These are phyloP conservation scores for Pestalotiopsis sp. DNA, from an alignment of 2,329 filamentous ascomycete species.

Conservation along the genomic window DNA sequence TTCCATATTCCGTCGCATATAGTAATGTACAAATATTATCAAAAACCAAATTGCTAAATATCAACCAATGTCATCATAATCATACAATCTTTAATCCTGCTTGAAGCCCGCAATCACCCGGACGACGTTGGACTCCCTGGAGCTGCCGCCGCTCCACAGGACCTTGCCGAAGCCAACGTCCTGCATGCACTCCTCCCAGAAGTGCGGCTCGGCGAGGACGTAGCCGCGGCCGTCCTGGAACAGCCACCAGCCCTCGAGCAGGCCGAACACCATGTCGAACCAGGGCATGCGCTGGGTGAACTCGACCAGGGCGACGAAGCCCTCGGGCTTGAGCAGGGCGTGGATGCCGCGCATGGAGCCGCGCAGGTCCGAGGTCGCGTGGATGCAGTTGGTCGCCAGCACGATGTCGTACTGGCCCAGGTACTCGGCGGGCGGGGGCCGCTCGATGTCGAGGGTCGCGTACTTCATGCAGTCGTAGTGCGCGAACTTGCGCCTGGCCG, in stretches of 20 bases:
- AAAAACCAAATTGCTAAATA: too few relatives aligned
- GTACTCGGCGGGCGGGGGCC: constrained; percentile 19
- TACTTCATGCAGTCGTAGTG: constrained; percentile 25
- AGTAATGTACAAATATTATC: too few relatives aligned
- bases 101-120: constrained; percentile 17
- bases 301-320: constrained; percentile 31
- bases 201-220: constrained; percentile 21
- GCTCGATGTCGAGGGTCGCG: constrained; percentile 30
- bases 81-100: background rate
- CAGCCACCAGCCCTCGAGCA: constrained; percentile 37
- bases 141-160: constrained; percentile 24
- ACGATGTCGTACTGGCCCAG: constrained; percentile 30
- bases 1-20: too few relatives aligned
- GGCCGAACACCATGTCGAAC: constrained; percentile 32
- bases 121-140: constrained; percentile 23
- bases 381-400: constrained; percentile 38
- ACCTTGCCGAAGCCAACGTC: constrained; percentile 24
- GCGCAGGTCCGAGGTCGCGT: constrained; percentile 31
- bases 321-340: constrained; percentile 28
- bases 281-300: constrained; percentile 28
- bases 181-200: constrained; percentile 23
- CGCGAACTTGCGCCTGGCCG: constrained; percentile 7
- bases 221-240: constrained; percentile 29
- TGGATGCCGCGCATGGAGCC: constrained; percentile 26
- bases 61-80: too few relatives aligned